These are phyloP conservation scores for Podosphaera leucotricha DNA, from an alignment of 2,329 filamentous ascomycete species.

Conservation along the genomic window DNA sequence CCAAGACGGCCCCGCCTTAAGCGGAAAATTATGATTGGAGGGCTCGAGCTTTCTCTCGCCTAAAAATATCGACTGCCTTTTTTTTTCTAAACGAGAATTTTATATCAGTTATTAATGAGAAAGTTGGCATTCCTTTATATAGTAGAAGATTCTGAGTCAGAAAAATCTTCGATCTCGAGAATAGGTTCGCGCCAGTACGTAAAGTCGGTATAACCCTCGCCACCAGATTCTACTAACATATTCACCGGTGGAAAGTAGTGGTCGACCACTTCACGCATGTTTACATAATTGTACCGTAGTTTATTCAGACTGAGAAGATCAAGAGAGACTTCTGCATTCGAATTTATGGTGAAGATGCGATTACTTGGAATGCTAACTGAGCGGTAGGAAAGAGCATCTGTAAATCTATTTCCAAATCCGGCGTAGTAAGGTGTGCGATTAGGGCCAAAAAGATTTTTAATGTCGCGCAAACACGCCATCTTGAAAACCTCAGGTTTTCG, in stretches of 20 bases:
- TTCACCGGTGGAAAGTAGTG: slow-evolving; percentile 92
- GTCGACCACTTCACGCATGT: slow-evolving; percentile 90
- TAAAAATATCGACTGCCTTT: too few species aligned
- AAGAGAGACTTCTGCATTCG: slow-evolving; percentile 81
- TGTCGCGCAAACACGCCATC: slow-evolving; percentile 92
- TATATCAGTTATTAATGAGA: too few species aligned
- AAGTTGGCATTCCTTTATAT: too few species aligned
- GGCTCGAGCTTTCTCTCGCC: too few species aligned
- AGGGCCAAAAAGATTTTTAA: slow-evolving; percentile 62
- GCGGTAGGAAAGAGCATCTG: slow-evolving; percentile 86
- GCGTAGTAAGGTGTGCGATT: slow-evolving; percentile 77
- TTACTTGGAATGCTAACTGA: slow-evolving; percentile 87
- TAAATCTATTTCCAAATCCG: slow-evolving; percentile 87
- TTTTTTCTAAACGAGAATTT: too few species aligned
- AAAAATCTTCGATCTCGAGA: slow-evolving; percentile 70
- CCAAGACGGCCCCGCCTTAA: too few species aligned
- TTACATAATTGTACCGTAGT: slow-evolving; percentile 89
- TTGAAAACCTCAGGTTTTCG: slow-evolving; percentile 98
- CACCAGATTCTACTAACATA: slow-evolving; percentile 65
- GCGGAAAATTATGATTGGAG: too few species aligned
- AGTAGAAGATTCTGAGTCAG: slow-evolving; percentile 63
- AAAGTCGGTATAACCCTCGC: slow-evolving; percentile 92
- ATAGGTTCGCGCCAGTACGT: slow-evolving; percentile 82
- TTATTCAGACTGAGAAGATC: slow-evolving; percentile 80
- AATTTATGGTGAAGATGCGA: slow-evolving; percentile 96